Base-by-base conservation (phyloP, 129 eudicot species). In the Lactuca saligna region DNA sequence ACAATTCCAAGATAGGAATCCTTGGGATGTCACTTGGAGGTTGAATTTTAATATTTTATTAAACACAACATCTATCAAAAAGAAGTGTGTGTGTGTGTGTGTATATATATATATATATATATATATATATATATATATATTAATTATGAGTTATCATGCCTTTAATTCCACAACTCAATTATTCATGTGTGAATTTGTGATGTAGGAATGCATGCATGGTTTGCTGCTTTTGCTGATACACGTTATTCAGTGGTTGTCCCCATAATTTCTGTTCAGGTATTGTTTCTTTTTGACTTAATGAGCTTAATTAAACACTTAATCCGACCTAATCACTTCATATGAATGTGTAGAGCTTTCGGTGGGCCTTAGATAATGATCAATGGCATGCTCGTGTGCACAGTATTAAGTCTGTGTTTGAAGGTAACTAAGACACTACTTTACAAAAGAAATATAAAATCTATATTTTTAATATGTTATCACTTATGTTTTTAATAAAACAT, bases 1-100 rank as follows among this genome's bases (percentile, higher is more conserved):
- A 92, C 77, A 84, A 83, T 39, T 78, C 80, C 17, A 84, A 70
- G 71, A 92, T 89, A 73, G 98, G 98, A 70, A 92, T 89, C 37
- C 84, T 96, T 20, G 96, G 98, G 50, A 96, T 86, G 85, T 92
- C 98, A 72, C 98, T 92, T 74, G 98, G 96, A 86, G 98, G 98
- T 91, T 56, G 39, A 71, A 17, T 17, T 25, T 25, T 25, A 25
- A 1, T 25, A 25, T 25, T 25, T 25, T 25, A 51, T 66, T 69
- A 57, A 53, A 74, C 29, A 25, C 65, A 55, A 69, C 49, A 25
- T 25, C 4, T 44, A 66, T 17, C 46, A 9, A 41, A 11, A 53
- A 50, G 8, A n/a, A 14, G n/a, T n/a, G 6, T 3, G 10, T 9
- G 42, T 25, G 29, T 25, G 29, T 25, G 29, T 25, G 2, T 25